Percentiles rank a stretch among this genome's conserved stretches.
Conservation (phyloP, 2,329 filamentous ascomycete genomes). For the Colletotrichum sp. region DNA sequence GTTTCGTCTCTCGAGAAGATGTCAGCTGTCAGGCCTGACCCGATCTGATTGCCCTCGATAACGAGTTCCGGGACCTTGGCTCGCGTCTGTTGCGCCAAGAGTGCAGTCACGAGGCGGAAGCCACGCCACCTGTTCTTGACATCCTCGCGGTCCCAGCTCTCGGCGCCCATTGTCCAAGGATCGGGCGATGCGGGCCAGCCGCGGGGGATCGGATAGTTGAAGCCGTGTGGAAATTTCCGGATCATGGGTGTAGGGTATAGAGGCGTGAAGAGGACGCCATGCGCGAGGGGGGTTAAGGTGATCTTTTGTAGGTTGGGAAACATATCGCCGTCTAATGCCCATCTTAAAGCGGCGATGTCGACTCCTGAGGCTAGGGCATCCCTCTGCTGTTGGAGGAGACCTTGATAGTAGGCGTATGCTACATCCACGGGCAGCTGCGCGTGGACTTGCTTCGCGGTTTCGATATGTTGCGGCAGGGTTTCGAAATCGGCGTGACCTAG, state of each 20-base stretch:
- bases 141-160: conserved; percentile 4
- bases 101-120: conserved; percentile 31
- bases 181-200: conserved; percentile 28
- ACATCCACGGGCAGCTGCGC: background rate
- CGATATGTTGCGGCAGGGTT: background rate
- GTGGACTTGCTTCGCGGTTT: background rate
- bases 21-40: conserved; percentile 34
- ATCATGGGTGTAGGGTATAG: conserved; percentile 47
- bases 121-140: conserved; percentile 32
- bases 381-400: background rate
- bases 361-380: conserved; percentile 9
- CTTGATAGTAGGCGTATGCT: background rate
- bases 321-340: conserved; percentile 27
- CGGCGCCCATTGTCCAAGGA: background rate
- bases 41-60: conserved; percentile 32
- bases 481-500: background rate
- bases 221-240: conserved; percentile 39
- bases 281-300: conserved; percentile 41
- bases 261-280: conserved; percentile 37
- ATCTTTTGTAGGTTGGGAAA: conserved; percentile 41
- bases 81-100: conserved; percentile 24
- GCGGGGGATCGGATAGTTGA: conserved; percentile 41
- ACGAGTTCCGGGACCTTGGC: conserved; percentile 35
- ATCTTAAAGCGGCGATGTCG: conserved; percentile 35
- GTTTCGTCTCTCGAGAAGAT: conserved; percentile 28